phyloP scores from a whole-genome alignment of 2,329 filamentous ascomycete species.

The Aspergillus fijiensis region DNA sequence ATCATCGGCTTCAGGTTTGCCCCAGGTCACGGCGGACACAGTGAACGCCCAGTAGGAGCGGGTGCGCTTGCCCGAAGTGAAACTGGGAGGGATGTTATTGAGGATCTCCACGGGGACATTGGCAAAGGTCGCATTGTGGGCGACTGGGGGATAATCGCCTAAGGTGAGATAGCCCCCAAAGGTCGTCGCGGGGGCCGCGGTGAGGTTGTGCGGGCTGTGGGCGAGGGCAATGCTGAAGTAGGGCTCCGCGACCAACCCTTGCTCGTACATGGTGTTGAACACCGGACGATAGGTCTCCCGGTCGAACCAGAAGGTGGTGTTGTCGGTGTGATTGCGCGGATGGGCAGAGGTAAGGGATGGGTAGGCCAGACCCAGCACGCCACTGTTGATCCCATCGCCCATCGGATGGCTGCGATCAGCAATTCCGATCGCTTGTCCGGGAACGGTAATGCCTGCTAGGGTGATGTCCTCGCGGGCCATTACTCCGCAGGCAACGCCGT shows the following conservation, averaged over 20 bases:
- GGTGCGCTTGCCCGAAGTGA: constrained; percentile 23
- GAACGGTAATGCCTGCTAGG: constrained; percentile 24
- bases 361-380: constrained; percentile 54
- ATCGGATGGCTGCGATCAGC: constrained; percentile 45
- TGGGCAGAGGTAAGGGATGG: constrained; percentile 48
- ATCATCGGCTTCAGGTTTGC: constrained; percentile 4
- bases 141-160: constrained; percentile 51
- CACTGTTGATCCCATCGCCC: constrained; percentile 48
- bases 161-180: constrained; percentile 50
- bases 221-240: constrained; percentile 52
- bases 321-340: constrained; percentile 17
- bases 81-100: constrained; percentile 23
- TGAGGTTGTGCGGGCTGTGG: constrained; percentile 26
- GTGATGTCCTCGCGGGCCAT: constrained; percentile 27
- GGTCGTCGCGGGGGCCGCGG: constrained; percentile 5
- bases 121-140: constrained; percentile 35
- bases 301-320: constrained; percentile 23
- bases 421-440: constrained; percentile 48
- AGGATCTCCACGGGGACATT: constrained; percentile 38
- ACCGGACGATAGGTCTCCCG: constrained; percentile 49
- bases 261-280: constrained; percentile 51
- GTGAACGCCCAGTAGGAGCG: constrained; percentile 43
- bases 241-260: constrained; percentile 41
- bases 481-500: constrained; percentile 24
- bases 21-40: constrained; percentile 31